Percentiles rank a stretch among this genome's conserved stretches.
Conservation (phyloP, 2,329 filamentous ascomycete species). For the Mycosphaerella sp. region DNA sequence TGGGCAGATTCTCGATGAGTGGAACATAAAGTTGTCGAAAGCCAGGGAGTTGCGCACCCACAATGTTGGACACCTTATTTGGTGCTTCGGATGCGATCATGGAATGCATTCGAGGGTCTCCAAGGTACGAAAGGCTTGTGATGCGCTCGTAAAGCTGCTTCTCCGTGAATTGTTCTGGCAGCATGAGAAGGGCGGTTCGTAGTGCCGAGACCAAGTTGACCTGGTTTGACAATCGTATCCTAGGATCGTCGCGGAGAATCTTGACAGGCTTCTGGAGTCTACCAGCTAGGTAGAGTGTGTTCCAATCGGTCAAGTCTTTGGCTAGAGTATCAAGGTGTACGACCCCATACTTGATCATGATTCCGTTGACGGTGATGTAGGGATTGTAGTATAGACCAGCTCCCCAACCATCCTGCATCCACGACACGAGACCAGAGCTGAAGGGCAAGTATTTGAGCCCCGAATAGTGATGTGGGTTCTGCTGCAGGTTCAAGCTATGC, state of each 20-base stretch:
- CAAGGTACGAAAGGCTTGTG: conserved; percentile 85
- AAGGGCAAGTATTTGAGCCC: conserved; percentile 61
- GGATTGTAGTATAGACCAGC: conserved; percentile 98
- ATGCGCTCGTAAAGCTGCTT: conserved; percentile 85
- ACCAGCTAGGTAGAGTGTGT: conserved; percentile 92
- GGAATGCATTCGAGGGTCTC: conserved; percentile 83
- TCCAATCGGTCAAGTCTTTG: conserved; percentile 80
- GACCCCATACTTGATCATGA: conserved; percentile 95
- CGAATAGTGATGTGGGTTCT: conserved; percentile 91
- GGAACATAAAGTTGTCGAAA: conserved; percentile 89
- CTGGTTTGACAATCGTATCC: conserved; percentile 89
- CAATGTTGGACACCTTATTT: conserved; percentile 89
- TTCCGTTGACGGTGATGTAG: conserved; percentile 89
- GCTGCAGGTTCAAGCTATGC: conserved; percentile 85
- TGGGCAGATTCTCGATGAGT: conserved; percentile 82
- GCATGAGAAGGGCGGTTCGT: conserved; percentile 77
- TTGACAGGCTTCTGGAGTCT: conserved; percentile 96
- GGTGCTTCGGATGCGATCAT: conserved; percentile 71
- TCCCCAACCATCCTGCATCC: conserved; percentile 79
- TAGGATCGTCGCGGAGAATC: conserved; percentile 88
- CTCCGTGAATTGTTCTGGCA: conserved; percentile 80
- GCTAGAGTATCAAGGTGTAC: conserved; percentile 89
- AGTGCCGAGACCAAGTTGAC: conserved; percentile 90
- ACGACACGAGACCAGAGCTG: conserved; percentile 77
- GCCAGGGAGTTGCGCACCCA: conserved; percentile 81